phyloP scores from a whole-genome alignment of 768 basidiomycete species.

The Lentinus brumalis region DNA sequence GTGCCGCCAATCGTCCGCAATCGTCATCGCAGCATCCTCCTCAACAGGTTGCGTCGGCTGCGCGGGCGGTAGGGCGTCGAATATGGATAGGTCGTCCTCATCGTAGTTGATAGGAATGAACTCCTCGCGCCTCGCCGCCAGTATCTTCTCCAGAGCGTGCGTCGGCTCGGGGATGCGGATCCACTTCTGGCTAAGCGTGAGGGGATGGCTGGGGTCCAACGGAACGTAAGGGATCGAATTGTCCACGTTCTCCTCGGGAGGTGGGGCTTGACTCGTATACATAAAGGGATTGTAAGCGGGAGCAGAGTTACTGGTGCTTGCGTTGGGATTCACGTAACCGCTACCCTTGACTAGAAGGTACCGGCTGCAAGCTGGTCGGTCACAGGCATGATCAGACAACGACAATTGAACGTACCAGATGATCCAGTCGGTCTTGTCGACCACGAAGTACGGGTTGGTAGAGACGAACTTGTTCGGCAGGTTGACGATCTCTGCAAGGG shows the following conservation, averaged over 20 bases:
- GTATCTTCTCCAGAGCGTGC: conserved; percentile 52
- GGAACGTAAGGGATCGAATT: conserved; percentile 41
- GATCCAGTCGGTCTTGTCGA: conserved; percentile 69
- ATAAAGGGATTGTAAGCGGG: background rate
- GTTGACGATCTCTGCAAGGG: conserved; percentile 70
- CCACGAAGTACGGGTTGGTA: conserved; percentile 54
- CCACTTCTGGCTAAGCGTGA: conserved; percentile 34
- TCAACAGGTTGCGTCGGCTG: background rate
- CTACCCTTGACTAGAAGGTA: conserved; percentile 58
- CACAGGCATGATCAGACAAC: background rate
- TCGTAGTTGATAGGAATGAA: conserved; percentile 48
- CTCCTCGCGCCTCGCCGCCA: conserved; percentile 43
- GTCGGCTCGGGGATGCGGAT: conserved; percentile 62
- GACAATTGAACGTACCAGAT: conserved; percentile 49
- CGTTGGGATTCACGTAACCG: conserved; percentile 1
- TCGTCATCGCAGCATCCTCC: background rate
- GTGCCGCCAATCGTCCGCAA: conserved; percentile 54
- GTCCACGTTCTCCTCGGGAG: background rate
- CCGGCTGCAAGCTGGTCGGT: conserved; percentile 40
- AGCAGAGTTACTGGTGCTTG: conserved; percentile 1
- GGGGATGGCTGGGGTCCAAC: conserved; percentile 50
- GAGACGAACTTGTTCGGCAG: conserved; percentile 56
- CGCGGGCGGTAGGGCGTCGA: conserved; percentile 24
- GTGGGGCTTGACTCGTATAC: background rate
- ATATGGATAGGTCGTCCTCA: conserved; percentile 50